A percentile compares a stretch with the other conserved stretches of the same genome.
Evolutionary conservation across 2,329 filamentous ascomycete genomes (phyloP).

Genomic region (Cladosporium sp.): DNA sequence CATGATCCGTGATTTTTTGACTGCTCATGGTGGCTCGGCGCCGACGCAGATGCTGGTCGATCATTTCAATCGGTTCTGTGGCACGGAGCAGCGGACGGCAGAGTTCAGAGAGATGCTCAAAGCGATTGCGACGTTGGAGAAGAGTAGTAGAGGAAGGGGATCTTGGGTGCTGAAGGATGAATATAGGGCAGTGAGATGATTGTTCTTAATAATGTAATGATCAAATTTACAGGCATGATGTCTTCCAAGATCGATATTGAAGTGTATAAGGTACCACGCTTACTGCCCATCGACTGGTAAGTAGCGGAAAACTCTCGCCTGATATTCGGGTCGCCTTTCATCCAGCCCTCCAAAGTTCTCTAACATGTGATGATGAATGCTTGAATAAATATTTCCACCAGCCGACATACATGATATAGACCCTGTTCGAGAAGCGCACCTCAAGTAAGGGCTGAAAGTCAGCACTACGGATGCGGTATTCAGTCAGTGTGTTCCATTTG

Average conservation of each 20-base stretch:
- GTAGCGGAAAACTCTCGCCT: too few species aligned
- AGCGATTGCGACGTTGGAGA: conserved; percentile 68
- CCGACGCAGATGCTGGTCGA: conserved; percentile 83
- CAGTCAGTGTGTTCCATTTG: background rate
- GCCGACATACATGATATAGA: too few species aligned
- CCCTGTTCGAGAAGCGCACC: too few species aligned
- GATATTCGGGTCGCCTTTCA: too few species aligned
- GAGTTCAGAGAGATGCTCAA: conserved; percentile 82
- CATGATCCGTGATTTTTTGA: conserved; percentile 72
- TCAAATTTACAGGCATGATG: too few species aligned
- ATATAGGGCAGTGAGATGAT: conserved; percentile 31
- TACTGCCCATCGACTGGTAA: too few species aligned
- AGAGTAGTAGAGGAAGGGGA: conserved; percentile 45
- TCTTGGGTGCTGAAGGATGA: conserved; percentile 59
- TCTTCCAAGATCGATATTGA: too few species aligned
- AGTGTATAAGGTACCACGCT: too few species aligned
- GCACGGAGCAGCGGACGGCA: conserved; percentile 61
- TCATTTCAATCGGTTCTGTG: conserved; percentile 81
- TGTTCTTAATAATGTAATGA: background rate
- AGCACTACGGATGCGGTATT: background rate
- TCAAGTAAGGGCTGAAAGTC: too few species aligned
- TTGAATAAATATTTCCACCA: too few species aligned
- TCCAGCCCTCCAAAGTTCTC: too few species aligned
- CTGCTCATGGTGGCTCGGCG: conserved; percentile 70
- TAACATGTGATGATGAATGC: too few species aligned